Evolutionary conservation across 495 filamentous ascomycete species (phyloP).

Genomic region (Aspergillus baeticus): DNA sequence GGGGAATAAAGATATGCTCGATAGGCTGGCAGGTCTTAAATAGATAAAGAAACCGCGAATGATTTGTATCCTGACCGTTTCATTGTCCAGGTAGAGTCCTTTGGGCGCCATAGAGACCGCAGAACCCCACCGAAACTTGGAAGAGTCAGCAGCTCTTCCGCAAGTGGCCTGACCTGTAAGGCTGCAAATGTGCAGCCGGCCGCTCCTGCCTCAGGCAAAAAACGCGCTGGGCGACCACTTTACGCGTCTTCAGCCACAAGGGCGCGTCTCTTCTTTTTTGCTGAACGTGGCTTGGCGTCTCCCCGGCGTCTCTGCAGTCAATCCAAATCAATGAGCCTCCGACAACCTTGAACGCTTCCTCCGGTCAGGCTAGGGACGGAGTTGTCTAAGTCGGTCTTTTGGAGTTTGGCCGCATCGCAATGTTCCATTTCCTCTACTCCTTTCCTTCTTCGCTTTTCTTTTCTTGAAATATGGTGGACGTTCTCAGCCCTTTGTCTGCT

Average conservation of each 20-base stretch:
- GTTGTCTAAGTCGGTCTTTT: conserved; percentile 17
- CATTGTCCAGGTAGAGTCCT: conserved; percentile 1
- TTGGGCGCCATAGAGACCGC: conserved; percentile 1
- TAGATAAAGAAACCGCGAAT: background rate
- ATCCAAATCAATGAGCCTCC: conserved; percentile 14
- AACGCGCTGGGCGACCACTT: conserved; percentile 34
- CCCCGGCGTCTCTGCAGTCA: conserved; percentile 12
- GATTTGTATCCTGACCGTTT: conserved; percentile 1
- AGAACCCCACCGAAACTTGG: conserved; percentile 15
- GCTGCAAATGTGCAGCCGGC: background rate
- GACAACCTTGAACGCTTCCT: conserved; percentile 9
- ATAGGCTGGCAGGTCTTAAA: background rate
- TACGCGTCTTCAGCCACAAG: conserved; percentile 38
- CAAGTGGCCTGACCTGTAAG: conserved; percentile 4
- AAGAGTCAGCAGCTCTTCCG: conserved; percentile 14
- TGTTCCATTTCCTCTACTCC: conserved; percentile 26
- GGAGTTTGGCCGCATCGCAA: conserved; percentile 27
- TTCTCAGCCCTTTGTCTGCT: conserved; percentile 48
- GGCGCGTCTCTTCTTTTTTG: conserved; percentile 33
- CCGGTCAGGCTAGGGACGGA: conserved; percentile 16
- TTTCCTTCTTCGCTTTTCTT: conserved; percentile 16
- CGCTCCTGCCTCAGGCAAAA: conserved; percentile 28
- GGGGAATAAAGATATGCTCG: background rate
- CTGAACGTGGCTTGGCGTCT: conserved; percentile 22
- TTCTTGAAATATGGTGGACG: conserved; percentile 50